phyloP scores from a whole-genome alignment of 2,329 filamentous ascomycete genomes.

The Zalaria sp. region DNA sequence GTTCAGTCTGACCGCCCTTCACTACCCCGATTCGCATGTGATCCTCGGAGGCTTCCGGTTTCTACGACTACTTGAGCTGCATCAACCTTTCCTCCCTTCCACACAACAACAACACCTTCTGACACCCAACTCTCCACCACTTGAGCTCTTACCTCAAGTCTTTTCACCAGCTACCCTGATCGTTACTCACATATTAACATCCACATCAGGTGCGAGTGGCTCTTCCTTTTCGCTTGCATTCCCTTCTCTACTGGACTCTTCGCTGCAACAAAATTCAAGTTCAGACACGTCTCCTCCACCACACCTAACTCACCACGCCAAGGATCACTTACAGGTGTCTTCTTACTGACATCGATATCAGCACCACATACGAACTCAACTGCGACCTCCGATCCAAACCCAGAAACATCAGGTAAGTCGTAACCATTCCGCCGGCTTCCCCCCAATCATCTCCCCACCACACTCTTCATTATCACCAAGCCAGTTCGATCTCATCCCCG shows the following conservation, averaged over 20 bases:
- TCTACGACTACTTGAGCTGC: background rate
- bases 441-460: no score
- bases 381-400: no score
- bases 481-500: no score
- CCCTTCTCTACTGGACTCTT: background rate
- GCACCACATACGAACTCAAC: no score
- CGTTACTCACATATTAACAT: no score
- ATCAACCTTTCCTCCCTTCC: background rate
- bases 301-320: background rate
- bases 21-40: background rate
- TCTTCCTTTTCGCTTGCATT: conserved; percentile 1
- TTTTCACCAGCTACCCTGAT: background rate
- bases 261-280: background rate
- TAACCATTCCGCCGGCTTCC: no score
- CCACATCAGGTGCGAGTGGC: no score
- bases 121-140: background rate
- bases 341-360: no score
- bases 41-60: background rate
- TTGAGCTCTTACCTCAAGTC: background rate
- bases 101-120: background rate
- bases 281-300: conserved; percentile 1
- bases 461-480: no score
- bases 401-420: no score
- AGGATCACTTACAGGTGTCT: background rate
- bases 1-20: no score